Conservation (phyloP, 2,329 filamentous ascomycete species). For the Thermochaetoides dissita region DNA sequence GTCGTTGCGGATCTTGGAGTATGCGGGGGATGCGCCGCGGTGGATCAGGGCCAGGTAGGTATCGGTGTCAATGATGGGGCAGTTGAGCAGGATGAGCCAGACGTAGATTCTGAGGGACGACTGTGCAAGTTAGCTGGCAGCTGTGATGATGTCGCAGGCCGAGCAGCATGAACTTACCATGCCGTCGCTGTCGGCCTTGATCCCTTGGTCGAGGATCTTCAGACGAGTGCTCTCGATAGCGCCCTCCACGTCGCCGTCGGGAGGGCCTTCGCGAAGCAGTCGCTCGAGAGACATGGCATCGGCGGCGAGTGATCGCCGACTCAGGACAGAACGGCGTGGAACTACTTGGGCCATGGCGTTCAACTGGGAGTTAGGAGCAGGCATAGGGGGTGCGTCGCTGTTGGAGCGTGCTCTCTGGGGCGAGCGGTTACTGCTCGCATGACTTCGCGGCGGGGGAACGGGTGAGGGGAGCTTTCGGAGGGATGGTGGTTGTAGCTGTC, state of each 20-base stretch:
- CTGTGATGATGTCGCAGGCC: neutral
- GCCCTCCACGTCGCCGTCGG: slow-evolving; percentile 51
- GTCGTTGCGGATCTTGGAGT: slow-evolving; percentile 96
- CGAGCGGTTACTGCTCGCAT: slow-evolving; percentile 26
- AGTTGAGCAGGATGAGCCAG: slow-evolving; percentile 87
- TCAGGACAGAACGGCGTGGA: slow-evolving; percentile 28
- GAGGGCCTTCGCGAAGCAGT: slow-evolving; percentile 67
- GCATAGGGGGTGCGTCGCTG: slow-evolving; percentile 44
- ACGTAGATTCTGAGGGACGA: slow-evolving; percentile 88
- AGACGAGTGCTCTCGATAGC: slow-evolving; percentile 58
- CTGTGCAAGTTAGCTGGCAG: slow-evolving; percentile 29
- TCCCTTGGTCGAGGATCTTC: slow-evolving; percentile 59
- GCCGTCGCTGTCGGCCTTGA: slow-evolving; percentile 66
- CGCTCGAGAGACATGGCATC: slow-evolving; percentile 54
- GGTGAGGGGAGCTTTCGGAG: slow-evolving; percentile 21
- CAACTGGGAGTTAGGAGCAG: slow-evolving; percentile 15
- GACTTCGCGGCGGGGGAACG: slow-evolving; percentile 22
- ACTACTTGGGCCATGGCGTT: slow-evolving; percentile 17
- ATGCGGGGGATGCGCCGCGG: slow-evolving; percentile 83
- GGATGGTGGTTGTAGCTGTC: slow-evolving; percentile 30
- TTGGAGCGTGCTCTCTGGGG: slow-evolving; percentile 53
- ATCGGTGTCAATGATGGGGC: slow-evolving; percentile 71
- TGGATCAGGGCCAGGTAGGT: slow-evolving; percentile 82
- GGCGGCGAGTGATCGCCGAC: slow-evolving; percentile 32
- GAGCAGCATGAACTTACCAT: slow-evolving; percentile 42